Base-by-base conservation (phyloP, 495 filamentous ascomycete species). In the Penicillium paradoxum region DNA sequence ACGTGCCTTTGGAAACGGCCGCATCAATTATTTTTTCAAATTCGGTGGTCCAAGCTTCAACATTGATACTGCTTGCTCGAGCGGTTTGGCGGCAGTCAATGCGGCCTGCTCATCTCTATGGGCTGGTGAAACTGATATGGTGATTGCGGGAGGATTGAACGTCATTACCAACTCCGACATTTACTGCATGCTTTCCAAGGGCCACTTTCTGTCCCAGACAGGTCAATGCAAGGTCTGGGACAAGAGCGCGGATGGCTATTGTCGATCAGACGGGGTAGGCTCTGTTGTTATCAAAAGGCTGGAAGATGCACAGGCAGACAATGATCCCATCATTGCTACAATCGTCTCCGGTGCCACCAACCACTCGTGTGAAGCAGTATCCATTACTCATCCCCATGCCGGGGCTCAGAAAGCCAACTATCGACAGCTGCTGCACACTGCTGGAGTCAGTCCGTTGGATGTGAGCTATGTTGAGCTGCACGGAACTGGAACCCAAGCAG, bases 21-120 rank as follows among this genome's bases (percentile, higher is more conserved):
- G 24, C 24, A 27, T 27, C 24, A 27, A 27, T 7, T 27, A 27
- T 27, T 27, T 27, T 24, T 4, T 90, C 57, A 84, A 84, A 43
- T 89, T 89, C 58, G 77, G 74, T 32, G 88, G 88, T 0, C 87
- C 88, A 0, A 87, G 81, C 49, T 78, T 83, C 66, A 86, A 77
- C 55, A 73, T 90, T 25, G 89, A 93, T 60, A 90, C 89, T 0
- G 89, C 88, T 15, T 93, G 89, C 62, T 90, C 85, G 7, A 86
- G 79, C 6, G 45, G 57, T n/a, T 8, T 17, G 6, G 18, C 38
- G 9, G 19, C 38, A 13, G 13, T 41, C 3, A 22, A 41, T 41
- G 2, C 22, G 3, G 87, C 87, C 13, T 87, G 86, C 68, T 81
- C 79, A 4, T 74, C 87, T 0, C 73, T 90, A 5, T 84, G 82